Evolutionary conservation across 2,329 filamentous ascomycete species (phyloP), one percentile per base, ranked within the genome.

Genomic region (Lasiodiplodia theobromae): DNA sequence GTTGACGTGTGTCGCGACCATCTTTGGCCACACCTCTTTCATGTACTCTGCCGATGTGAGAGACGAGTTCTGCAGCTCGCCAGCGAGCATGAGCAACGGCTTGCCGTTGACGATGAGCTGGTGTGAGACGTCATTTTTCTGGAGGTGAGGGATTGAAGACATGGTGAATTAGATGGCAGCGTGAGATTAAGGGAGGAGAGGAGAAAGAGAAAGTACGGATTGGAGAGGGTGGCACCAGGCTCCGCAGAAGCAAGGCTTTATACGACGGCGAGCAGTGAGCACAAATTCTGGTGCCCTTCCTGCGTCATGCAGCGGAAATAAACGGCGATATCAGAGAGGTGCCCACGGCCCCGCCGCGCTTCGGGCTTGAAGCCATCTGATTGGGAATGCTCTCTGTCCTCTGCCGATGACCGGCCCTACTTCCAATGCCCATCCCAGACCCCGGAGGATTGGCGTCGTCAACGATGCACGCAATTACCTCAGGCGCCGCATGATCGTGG

Each of bases 61-160:
- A 1, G 82, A 82, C 0, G 83, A 85, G 71, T 85, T 85, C 67
- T 85, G 83, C 47, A 84, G 73, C 74, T 85, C 82, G 11, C 74
- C 82, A n/a, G 75, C 80, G 6, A 82, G 76, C 70, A 83, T 80
- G 44, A 84, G 79, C 66, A 82, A 83, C 0, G 82, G 82, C 37
- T 80, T 73, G 70, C 79, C 82, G 73, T 84, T 71, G 70, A 84
- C 80, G 53, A 83, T 72, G 16, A 85, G 76, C 69, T 85, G 82
- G 68, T 70, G 74, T 28, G 68, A 74, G 21, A 66, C 71, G 66
- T 73, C 71, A 62, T 71, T 73, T 63, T 71, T 74, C 53, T 66
- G 70, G 31, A 74, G 71, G 31, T 74, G 70, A 31, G 74, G 74
- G 21, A 75, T 74, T 12, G 70, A 49, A 37, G 66, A 21, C 52